Base-by-base conservation (phyloP, 345 rosid species). In the Salix purpurea region DNA sequence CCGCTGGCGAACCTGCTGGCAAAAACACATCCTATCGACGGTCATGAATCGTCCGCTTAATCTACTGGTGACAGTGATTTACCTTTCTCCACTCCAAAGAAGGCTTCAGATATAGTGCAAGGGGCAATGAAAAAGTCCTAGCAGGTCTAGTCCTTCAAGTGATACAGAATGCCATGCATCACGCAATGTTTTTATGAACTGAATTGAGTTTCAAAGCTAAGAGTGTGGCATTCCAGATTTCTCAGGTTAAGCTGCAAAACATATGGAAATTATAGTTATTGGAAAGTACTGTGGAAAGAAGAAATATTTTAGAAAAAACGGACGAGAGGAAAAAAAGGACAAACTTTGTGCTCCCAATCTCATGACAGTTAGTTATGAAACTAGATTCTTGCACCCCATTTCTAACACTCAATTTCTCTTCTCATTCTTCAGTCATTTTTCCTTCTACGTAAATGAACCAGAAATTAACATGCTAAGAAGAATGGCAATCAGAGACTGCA, bases 181-280 rank as follows among this genome's bases (percentile, higher is more conserved):
- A 64, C 81, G 79, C 81, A 77, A 28, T 61, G 61, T 42, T 74
- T 72, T 75, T 70, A 81, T 21, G 71, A 78, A 80, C 80, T 71
- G 64, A 89, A 67, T 68, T 85, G 85, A 54, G 90, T 82, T 78
- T 84, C 92, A 72, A 92, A 92, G 76, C 91, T 88, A 76, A 92
- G 79, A 37, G 97, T 85, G 54, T 92, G 93, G 81, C 98, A 91
- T 79, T 93, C 94, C 19, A 93, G 92, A 82, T 89, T 91, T 83
- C 83, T 90, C 84, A 88, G 11, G 87, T 93, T 93, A 65, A 95
- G 85, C 99, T 93, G 85, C 88, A 80, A 78, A 72, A 14, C 2
- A 5, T 32, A 46, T 34, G 24, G 8, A 61, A 69, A 71, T 15
- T 2, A 34, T 16, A 73, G 56, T 67, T 26, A 54, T 14, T 34